phyloP scores from a whole-genome alignment of 257 asterid genomes.

The Knoxia roxburghii region DNA sequence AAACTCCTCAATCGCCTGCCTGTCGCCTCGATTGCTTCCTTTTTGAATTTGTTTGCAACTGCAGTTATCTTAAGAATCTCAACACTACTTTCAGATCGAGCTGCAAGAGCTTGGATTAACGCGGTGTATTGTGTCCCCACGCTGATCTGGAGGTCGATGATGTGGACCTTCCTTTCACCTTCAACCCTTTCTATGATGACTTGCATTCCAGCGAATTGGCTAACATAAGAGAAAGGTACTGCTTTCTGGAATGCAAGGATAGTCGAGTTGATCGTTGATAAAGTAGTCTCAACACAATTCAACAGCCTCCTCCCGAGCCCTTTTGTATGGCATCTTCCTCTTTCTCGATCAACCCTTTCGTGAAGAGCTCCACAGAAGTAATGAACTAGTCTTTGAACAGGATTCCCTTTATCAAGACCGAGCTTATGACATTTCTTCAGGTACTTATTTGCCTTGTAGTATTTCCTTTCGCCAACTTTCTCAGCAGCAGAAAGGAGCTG shows the following conservation, averaged over 20 bases:
- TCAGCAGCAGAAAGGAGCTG: too few relatives aligned
- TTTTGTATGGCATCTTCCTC: constrained; percentile 12
- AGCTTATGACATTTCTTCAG: too few relatives aligned
- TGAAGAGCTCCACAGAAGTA: constrained; percentile 30
- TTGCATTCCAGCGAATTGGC: constrained; percentile 49
- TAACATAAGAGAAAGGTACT: constrained; percentile 36
- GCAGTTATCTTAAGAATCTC: constrained; percentile 50
- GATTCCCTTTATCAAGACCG: too few relatives aligned
- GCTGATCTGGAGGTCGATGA: constrained; percentile 43
- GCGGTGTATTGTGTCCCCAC: constrained; percentile 39
- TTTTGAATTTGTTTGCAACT: constrained; percentile 15
- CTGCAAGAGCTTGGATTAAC: constrained; percentile 58
- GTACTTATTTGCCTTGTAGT: too few relatives aligned
- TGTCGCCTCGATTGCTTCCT: constrained; percentile 33
- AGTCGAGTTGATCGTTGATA: constrained; percentile 1
- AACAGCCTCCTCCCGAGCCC: constrained; percentile 9
- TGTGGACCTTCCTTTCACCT: constrained; percentile 39
- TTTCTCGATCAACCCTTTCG: constrained; percentile 25
- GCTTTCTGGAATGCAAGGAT: too few relatives aligned
- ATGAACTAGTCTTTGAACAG: constrained; percentile 22
- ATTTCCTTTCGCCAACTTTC: too few relatives aligned
- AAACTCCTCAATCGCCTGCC: constrained; percentile 34
- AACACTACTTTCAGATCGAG: constrained; percentile 19
- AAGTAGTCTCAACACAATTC: constrained; percentile 4
- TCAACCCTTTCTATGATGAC: constrained; percentile 41